Base-by-base conservation (phyloP, 257 asterid genomes). In the Thymus quinquecostatus region DNA sequence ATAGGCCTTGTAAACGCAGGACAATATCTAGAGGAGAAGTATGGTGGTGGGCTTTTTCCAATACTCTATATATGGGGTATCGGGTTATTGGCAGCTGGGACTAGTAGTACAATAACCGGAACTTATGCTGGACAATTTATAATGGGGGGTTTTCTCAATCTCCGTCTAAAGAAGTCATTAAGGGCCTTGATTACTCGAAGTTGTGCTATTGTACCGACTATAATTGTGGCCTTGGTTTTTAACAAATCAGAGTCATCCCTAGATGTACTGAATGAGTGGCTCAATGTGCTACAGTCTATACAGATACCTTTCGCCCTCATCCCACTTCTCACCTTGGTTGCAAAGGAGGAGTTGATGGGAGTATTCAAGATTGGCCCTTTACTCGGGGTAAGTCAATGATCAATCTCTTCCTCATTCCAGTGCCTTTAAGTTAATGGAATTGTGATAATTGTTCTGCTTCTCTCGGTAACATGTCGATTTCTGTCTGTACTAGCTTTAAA, bases 61-160 rank as follows among this genome's bases (percentile, higher is more conserved):
- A 88, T 95, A 69, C 96, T 95, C 5, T 95, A 95, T 78, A 86
- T 95, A 74, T 95, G 99, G 99, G 99, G 98, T 38, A 73, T 95
- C 8, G 99, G 99, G 27, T 85, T 95, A 77, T 83, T 95, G 82
- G 99, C 99, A 38, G 99, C 99, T 6, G 99, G 99, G 45, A 96
- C 89, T 72, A 95, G 99, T 71, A 95, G 99, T 76, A 95, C 99
- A 5, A 89, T 95, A 56, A 95, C 98, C 0, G 99, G 99, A 14
- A 95, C 99, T 5, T 92, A 95, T 74, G 99, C 98, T 43, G 99
- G 99, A 36, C 99, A 95, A 78, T 95, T 95, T 80, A 90, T 95
- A 69, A 95, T 95, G 98, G 99, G 99, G 28, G 99, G 99, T 64
- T 95, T 95, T 83, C 91, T 95, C 27, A 87, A 95, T 76, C 93